These are phyloP conservation scores for Herpetomonas samuelpessoai DNA, from an alignment of 208 protist species.

Conservation along the genomic window DNA sequence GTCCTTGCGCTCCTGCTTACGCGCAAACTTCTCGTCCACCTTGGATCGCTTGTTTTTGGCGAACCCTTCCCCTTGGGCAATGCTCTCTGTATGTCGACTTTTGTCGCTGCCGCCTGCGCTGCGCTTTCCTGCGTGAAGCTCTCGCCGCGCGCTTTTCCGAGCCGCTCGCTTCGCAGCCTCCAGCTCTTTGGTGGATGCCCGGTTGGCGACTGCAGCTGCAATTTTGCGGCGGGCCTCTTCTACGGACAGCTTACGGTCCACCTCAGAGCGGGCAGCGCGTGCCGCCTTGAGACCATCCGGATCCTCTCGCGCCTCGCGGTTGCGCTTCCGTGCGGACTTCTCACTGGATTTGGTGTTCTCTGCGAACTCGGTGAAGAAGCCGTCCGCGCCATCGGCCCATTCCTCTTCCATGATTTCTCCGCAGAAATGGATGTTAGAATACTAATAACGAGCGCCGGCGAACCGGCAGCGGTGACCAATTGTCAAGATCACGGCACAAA, in stretches of 20 bases:
- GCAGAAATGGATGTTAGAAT: no score
- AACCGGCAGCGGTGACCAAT: no score
- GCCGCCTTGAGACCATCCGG: slow-evolving; percentile 3
- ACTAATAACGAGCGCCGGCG: no score
- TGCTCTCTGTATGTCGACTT: no score
- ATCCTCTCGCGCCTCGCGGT: slow-evolving; percentile 31
- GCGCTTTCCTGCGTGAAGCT: no score
- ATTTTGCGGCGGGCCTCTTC: slow-evolving; percentile 58
- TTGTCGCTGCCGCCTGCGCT: no score
- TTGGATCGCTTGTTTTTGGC: slow-evolving; percentile 23
- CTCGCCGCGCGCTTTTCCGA: slow-evolving; percentile 19
- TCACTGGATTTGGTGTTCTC: slow-evolving; percentile 10
- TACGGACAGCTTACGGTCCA: slow-evolving; percentile 26
- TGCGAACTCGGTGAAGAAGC: slow-evolving; percentile 66
- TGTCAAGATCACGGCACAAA: no score
- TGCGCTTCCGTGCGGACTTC: slow-evolving; percentile 49
- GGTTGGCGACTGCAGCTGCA: slow-evolving; percentile 46
- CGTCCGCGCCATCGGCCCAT: slow-evolving; percentile 53
- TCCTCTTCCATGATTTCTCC: no score
- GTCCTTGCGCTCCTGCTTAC: slow-evolving; percentile 32
- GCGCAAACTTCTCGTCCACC: slow-evolving; percentile 29
- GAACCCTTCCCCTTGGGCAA: no score
- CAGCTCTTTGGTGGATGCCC: slow-evolving; percentile 66
- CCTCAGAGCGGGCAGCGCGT: slow-evolving; percentile 14
- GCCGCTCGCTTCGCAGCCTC: slow-evolving; percentile 22